A percentile compares a stretch with the other conserved stretches of the same genome.
These are phyloP conservation scores for Fusarium sp. DNA, from an alignment of 2,329 filamentous ascomycete genomes.

Conservation along the genomic window DNA sequence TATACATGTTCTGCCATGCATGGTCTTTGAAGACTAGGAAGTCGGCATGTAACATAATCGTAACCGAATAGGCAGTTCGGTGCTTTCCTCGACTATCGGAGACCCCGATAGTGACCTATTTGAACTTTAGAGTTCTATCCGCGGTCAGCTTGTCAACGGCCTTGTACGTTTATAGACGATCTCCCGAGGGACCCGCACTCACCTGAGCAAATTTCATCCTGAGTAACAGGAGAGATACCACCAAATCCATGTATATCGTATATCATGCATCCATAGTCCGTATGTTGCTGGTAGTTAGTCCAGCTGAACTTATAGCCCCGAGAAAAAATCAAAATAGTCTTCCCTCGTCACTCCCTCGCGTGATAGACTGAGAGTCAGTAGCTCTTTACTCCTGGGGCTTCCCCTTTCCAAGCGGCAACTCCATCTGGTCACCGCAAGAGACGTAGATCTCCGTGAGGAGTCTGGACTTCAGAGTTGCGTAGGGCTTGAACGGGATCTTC, in stretches of 20 bases:
- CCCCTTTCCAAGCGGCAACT: background rate
- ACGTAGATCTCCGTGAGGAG: constrained; percentile 12
- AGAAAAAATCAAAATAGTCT: background rate
- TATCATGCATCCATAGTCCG: background rate
- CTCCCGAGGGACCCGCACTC: background rate
- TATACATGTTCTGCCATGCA: background rate
- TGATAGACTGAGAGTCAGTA: background rate
- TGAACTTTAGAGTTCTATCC: background rate
- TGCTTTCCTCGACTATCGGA: constrained; percentile 1
- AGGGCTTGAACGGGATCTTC: constrained; percentile 31
- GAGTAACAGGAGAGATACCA: background rate
- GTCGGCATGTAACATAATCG: background rate
- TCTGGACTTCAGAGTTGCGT: constrained; percentile 24
- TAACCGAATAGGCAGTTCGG: constrained; percentile 18
- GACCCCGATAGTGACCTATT: constrained; percentile 7
- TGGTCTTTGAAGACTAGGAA: background rate
- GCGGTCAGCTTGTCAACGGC: background rate
- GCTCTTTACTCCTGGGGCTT: background rate
- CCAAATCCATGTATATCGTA: background rate
- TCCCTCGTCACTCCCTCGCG: background rate
- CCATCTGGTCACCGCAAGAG: background rate
- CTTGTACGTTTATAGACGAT: constrained; percentile 1
- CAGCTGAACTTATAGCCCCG: constrained; percentile 5
- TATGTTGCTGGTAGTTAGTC: background rate
- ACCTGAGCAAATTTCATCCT: background rate